phyloP scores from a whole-genome alignment of 2,329 filamentous ascomycete genomes.

The Aspergillus ruber region DNA sequence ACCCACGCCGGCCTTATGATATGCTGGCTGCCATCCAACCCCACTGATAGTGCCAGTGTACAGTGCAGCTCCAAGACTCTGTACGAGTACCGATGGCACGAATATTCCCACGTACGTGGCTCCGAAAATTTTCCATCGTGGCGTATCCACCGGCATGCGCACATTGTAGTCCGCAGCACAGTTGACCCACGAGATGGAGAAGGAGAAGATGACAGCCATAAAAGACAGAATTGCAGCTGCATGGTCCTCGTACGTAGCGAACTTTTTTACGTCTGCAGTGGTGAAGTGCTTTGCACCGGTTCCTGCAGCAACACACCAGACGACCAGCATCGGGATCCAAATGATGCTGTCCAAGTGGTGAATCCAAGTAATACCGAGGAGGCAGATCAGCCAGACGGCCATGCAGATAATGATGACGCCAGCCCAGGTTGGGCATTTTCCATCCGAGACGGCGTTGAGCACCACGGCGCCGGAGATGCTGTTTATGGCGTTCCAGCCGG shows the following conservation, averaged over 20 bases:
- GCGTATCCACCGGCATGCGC: slow-evolving; percentile 30
- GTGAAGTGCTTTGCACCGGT: slow-evolving; percentile 30
- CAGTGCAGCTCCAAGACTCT: slow-evolving; percentile 28
- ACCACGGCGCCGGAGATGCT: slow-evolving; percentile 32
- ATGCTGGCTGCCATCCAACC: slow-evolving; percentile 21
- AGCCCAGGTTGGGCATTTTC: slow-evolving; percentile 30
- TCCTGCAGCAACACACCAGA: slow-evolving; percentile 34
- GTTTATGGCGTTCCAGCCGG: slow-evolving; percentile 36
- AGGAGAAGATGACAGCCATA: slow-evolving; percentile 33
- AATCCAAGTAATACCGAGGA: slow-evolving; percentile 33
- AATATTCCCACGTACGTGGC: slow-evolving; percentile 9
- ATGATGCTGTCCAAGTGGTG: slow-evolving; percentile 30
- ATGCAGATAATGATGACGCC: slow-evolving; percentile 34
- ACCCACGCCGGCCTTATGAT: slow-evolving; percentile 21
- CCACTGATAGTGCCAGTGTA: slow-evolving; percentile 24
- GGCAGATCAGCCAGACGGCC: slow-evolving; percentile 31
- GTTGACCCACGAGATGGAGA: slow-evolving; percentile 33
- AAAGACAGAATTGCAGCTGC: slow-evolving; percentile 30
- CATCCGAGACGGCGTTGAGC: slow-evolving; percentile 30
- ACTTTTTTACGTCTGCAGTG: slow-evolving; percentile 16
- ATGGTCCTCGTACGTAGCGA: slow-evolving; percentile 20
- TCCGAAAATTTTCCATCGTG: slow-evolving; percentile 26
- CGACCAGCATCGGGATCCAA: slow-evolving; percentile 32
- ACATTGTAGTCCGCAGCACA: slow-evolving; percentile 35
- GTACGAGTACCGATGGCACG: slow-evolving; percentile 26